Evolutionary conservation across 1,139 yeast species (phyloP), one percentile per base, ranked within the genome.

Genomic region (Pneumocystis jirovecii): DNA sequence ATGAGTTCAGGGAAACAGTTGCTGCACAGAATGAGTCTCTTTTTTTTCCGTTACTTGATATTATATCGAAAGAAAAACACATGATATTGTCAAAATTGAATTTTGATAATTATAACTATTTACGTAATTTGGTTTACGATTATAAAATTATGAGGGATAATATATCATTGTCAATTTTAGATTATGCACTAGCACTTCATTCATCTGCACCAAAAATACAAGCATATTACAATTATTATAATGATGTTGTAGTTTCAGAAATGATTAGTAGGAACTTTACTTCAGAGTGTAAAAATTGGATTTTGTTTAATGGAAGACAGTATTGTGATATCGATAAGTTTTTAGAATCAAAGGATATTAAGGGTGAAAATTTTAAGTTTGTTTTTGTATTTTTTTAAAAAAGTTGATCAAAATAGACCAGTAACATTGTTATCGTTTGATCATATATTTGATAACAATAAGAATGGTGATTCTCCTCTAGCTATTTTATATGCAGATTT

Each of bases 291-390:
- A 76, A 75, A 37, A 78, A 85, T 1, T 85, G 89, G 82, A 75
- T 85, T 3, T 73, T 77, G 66, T 80, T 73, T 68, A 73, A 80
- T 68, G 83, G 84, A 66, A 79, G 80, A 65, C 77, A 78, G 21
- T 73, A 82, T 70, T 88, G 95, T 71, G 82, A 86, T 15, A 77
- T 83, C 1, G 86, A 81, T 67, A 89, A 85, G 65, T 80, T 87
- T 1, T 89, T 81, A 74, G 93, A 95, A 0, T 76, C 87, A 64
- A 82, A 83, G 72, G 80, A 85, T 0, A 66, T 70, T 10, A 64
- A 65, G 1, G 61, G 64, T 7, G 67, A 64, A 37, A 64, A 68
- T 31, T 65, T 64, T 19, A 59, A 31, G 40, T 64, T 25, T 6
- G 34, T 42, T 25, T 17, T 42, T 31, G n/a, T 45, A 3, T 21